Base-by-base conservation (phyloP, 352 stramenopile species). In the Pythium dissimile region DNA sequence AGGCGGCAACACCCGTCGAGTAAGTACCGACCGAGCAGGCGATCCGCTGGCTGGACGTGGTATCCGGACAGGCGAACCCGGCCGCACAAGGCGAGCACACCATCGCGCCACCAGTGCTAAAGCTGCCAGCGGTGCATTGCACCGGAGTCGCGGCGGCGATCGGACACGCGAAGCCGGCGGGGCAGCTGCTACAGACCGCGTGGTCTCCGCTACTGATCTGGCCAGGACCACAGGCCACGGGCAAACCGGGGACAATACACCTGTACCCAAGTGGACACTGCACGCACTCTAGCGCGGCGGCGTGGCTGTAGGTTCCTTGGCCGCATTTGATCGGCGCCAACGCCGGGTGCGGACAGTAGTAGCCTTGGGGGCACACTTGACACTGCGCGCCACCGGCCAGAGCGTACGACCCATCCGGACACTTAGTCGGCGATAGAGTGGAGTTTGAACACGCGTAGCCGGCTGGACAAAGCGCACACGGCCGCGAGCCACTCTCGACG, bases 1-100 rank as follows among this genome's bases (percentile, higher is more conserved):
- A 66, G 1, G 72, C 72, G 2, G 75, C 70, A 15, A 57, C 76
- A 23, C 76, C 76, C 23, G 45, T 72, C 18, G 79, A 84, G 50
- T 77, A 94, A 3, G 69, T 86, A 18, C 84, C 84, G 45, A 73
- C 66, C 10, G 66, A 12, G 35, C 84, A 94, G 7, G 79, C 59
- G 1, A 80, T 42, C 4, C 76, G 54, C 28, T 78, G 53, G 21
- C 66, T 86, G 0, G 71, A 69, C 7, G 71, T 83, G 1, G 71
- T 68, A 54, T 87, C 78, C 3, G 81, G 80, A 58, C 86, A 96
- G 16, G 80, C 71, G 58, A 88, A 95, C 0, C 88, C 89, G 20
- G 83, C 66, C 9, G 71, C 53, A 54, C 88, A 97, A 3, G 61
- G 34, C 5, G 67, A 79, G 48, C 88, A 97, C 1, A 48, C 23